phyloP scores from a whole-genome alignment of 768 basidiomycete species.

The Suillus cothurnatus region DNA sequence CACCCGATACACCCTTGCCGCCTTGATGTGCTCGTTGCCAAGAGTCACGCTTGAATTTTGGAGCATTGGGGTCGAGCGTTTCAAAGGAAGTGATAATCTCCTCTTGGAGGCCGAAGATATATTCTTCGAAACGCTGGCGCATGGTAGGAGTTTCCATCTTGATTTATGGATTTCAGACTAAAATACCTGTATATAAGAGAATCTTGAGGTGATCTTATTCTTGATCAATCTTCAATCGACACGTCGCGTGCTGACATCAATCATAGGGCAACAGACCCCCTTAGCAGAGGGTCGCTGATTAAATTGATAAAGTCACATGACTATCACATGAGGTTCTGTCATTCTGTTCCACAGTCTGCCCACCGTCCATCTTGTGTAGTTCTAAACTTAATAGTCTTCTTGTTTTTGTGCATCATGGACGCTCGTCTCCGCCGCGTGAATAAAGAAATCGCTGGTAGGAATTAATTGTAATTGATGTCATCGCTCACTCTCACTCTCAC shows the following conservation, averaged over 20 bases:
- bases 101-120: constrained; percentile 76
- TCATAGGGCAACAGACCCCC: not conserved
- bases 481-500: constrained; percentile 5
- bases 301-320: constrained; percentile 29
- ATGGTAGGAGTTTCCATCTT: constrained; percentile 42
- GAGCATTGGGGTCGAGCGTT: constrained; percentile 69
- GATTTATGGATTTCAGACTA: not conserved
- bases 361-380: not conserved
- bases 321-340: not conserved
- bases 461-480: not conserved
- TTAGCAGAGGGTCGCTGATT: not conserved
- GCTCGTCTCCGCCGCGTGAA: constrained; percentile 88
- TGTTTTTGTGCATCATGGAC: constrained; percentile 56
- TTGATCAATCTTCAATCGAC: not conserved
- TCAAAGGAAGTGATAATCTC: constrained; percentile 80
- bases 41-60: constrained; percentile 77
- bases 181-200: not conserved
- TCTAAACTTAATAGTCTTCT: not conserved
- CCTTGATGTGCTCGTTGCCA: constrained; percentile 66
- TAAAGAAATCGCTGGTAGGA: constrained; percentile 87
- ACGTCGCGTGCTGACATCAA: not conserved
- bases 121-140: constrained; percentile 77
- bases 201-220: not conserved
- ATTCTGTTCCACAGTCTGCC: not conserved
- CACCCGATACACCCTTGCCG: constrained; percentile 80